These are phyloP conservation scores for Theobroma grandiflorum DNA, from an alignment of 441 rosid genomes.

Conservation along the genomic window DNA sequence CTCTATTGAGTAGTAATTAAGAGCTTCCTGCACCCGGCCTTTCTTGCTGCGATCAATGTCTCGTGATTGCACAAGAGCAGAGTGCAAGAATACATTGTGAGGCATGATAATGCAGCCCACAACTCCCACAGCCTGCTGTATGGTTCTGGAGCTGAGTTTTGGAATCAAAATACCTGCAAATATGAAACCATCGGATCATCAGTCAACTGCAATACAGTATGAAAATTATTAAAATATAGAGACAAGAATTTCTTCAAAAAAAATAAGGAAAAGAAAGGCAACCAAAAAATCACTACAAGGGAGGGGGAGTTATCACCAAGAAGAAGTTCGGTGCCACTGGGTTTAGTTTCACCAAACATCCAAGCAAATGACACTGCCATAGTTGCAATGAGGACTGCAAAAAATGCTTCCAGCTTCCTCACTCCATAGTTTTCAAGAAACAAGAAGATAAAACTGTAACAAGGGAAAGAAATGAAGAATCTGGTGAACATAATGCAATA, in stretches of 20 bases:
- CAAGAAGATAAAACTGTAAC: constrained; percentile 79
- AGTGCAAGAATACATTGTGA: constrained; percentile 91
- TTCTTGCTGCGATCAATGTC: constrained; percentile 66
- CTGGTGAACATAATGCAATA: constrained; percentile 8
- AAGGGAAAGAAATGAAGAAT: constrained; percentile 27
- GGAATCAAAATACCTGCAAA: constrained; percentile 78
- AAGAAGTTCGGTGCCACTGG: constrained; percentile 73
- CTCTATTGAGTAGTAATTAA: constrained; percentile 86
- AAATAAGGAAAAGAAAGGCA: not conserved
- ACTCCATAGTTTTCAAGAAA: constrained; percentile 95
- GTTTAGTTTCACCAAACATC: constrained; percentile 94
- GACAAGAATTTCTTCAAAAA: not conserved
- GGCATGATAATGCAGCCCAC: constrained; percentile 98
- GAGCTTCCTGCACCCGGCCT: constrained; percentile 80
- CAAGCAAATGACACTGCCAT: constrained; percentile 95
- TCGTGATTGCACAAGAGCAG: constrained; percentile 94
- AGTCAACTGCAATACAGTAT: not conserved
- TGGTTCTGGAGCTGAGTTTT: constrained; percentile 82
- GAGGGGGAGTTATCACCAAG: constrained; percentile 50
- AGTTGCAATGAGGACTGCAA: constrained; percentile 75
- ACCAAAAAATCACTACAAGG: not conserved
- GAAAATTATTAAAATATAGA: not conserved
- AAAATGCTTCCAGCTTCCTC: constrained; percentile 87
- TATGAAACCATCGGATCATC: constrained; percentile 7
- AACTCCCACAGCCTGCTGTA: constrained; percentile 88